Evolutionary conservation across 2,329 filamentous ascomycete genomes (phyloP), one percentile per base, ranked within the genome.

Genomic region (Ramularia endophylla): DNA sequence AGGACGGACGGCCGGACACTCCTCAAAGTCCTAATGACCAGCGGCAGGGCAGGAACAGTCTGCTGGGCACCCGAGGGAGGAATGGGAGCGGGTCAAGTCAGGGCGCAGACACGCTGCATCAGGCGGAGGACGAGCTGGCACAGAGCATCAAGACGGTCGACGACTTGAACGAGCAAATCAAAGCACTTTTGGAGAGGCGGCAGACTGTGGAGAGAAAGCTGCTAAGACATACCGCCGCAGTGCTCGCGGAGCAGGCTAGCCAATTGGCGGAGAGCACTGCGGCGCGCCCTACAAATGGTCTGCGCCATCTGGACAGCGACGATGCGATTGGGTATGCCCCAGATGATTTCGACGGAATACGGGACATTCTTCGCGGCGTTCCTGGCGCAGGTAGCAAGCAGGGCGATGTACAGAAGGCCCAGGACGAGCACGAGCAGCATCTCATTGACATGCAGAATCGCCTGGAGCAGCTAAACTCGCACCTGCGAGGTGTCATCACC

Each of bases 171-270:
- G 73, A 81, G 29, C 87, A 95, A 56, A 69, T 97, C 27, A 87
- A 85, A 68, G 75, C 77, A 44, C 69, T 94, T 41, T 87, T 95
- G 64, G 85, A 85, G 62, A 72, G 84, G 51, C 70, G 83, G 44
- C 81, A 87, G 67, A 76, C 83, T 44, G 77, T 86, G 7, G 85
- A 94, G 56, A 78, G 77, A 54, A 78, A 80, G 47, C 69, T 98
- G 32, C 69, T 97, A 37, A 81, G 90, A 62, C 92, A 98, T 62
- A 97, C 90, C 0, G 89, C 92, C 11, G 90, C 87, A 32, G 86
- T 98, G 28, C 69, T 98, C 40, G 77, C 94, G 63, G 94, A 89
- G 7, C 89, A 97, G 65, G 41, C 49, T 3, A 50, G 40, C 11
- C 39, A 44, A 25, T 6, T 11, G 11, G 22, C 22, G 22, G 22